A percentile compares a stretch with the other conserved stretches of the same genome.
Conservation (phyloP, 306 rosid species). For the Fragaria vesca region DNA sequence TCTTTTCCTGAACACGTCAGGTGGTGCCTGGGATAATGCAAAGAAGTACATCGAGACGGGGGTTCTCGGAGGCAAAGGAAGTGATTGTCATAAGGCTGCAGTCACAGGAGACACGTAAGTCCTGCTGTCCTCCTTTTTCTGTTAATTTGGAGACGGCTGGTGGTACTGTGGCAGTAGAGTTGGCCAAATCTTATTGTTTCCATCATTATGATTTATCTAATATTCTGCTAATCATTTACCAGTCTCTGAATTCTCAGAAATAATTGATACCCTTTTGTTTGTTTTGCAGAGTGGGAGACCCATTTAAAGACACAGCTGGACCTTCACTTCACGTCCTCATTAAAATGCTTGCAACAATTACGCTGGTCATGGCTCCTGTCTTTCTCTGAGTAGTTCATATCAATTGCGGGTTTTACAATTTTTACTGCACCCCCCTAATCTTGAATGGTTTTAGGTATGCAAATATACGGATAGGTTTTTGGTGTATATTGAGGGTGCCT, state of each 20-base stretch:
- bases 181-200: background rate
- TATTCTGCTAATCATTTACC: background rate
- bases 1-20: constrained; percentile 93
- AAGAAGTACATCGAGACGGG: constrained; percentile 98
- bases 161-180: background rate
- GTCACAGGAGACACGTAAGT: constrained; percentile 96
- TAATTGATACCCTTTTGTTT: background rate
- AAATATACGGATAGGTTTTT: constrained; percentile 46
- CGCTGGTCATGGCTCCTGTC: constrained; percentile 96
- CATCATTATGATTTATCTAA: background rate
- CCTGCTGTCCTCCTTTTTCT: constrained; percentile 10
- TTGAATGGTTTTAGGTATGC: constrained; percentile 45
- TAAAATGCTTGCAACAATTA: constrained; percentile 94
- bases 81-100: constrained; percentile 96
- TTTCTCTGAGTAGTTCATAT: constrained; percentile 72
- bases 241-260: background rate
- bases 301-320: constrained; percentile 98
- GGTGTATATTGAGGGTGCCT: constrained; percentile 50
- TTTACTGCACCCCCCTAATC: constrained; percentile 38
- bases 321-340: constrained; percentile 96
- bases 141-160: background rate
- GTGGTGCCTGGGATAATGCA: constrained; percentile 99
- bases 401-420: constrained; percentile 31
- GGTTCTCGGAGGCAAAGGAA: constrained; percentile 97
- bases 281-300: constrained; percentile 88